A percentile compares a stretch with the other conserved stretches of the same genome.
Evolutionary conservation across 257 asterid species (phyloP).

Genomic region (Thymus mandschuricus): DNA sequence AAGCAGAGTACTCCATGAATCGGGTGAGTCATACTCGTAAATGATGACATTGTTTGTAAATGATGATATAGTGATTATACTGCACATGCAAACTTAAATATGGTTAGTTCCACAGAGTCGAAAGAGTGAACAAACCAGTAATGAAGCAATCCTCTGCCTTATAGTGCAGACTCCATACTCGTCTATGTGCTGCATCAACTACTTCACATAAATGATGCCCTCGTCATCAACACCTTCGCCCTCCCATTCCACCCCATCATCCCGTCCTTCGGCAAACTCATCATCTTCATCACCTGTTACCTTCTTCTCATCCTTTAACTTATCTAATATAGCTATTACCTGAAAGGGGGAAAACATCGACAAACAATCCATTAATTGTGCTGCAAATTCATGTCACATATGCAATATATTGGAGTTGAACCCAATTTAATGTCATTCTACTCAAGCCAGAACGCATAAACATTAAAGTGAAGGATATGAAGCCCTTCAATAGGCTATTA

Average conservation of each 20-base stretch:
- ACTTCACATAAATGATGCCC: slow-evolving; percentile 84
- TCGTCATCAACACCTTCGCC: slow-evolving; percentile 75
- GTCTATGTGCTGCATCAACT: slow-evolving; percentile 33
- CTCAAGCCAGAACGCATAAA: too few relatives aligned
- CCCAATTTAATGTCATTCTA: too few relatives aligned
- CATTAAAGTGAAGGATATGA: too few relatives aligned
- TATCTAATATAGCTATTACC: slow-evolving; percentile 96
- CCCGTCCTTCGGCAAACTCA: slow-evolving; percentile 45
- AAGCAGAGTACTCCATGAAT: too few relatives aligned
- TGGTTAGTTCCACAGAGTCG: neutral
- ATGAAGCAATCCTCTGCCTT: slow-evolving; percentile 24
- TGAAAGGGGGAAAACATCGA: slow-evolving; percentile 36
- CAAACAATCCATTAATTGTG: neutral
- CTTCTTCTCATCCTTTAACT: slow-evolving; percentile 75
- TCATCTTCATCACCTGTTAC: slow-evolving; percentile 40
- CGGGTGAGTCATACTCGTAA: too few relatives aligned
- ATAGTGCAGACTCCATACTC: slow-evolving; percentile 10
- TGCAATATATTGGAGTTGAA: neutral
- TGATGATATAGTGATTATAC: neutral
- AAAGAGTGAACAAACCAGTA: slow-evolving; percentile 38
- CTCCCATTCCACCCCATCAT: slow-evolving; percentile 57
- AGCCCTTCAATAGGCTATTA: too few relatives aligned
- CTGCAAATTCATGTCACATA: neutral
- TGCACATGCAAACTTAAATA: neutral
- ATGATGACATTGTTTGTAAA: too few relatives aligned